These are phyloP conservation scores for Aspergillus sp. DNA, from an alignment of 2,329 filamentous ascomycete genomes.

Conservation along the genomic window DNA sequence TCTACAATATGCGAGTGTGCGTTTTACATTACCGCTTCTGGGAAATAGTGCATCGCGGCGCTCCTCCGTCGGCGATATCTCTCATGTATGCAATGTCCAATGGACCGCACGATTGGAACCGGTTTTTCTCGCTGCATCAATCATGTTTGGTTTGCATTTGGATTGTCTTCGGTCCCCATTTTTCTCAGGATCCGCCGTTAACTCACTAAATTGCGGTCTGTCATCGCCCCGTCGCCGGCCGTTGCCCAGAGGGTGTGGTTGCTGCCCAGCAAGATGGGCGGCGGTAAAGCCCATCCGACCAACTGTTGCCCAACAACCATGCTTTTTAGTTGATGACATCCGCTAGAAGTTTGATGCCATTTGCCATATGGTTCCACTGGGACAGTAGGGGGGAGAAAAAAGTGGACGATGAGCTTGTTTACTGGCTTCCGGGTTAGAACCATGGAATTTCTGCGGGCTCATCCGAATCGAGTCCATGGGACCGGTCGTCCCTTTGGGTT, in stretches of 20 bases:
- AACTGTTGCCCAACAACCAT: slow-evolving; percentile 28
- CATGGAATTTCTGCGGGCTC: slow-evolving; percentile 8
- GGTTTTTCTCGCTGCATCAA: not conserved
- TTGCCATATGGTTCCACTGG: slow-evolving; percentile 13
- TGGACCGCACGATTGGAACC: not conserved
- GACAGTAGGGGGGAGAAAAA: not conserved
- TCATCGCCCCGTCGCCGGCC: slow-evolving; percentile 6
- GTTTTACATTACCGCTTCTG: not conserved
- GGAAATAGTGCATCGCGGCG: not conserved
- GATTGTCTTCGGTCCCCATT: not conserved
- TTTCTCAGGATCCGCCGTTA: slow-evolving; percentile 1
- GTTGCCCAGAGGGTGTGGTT: slow-evolving; percentile 21
- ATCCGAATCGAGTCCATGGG: slow-evolving; percentile 4
- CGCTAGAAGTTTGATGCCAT: slow-evolving; percentile 6
- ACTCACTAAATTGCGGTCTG: slow-evolving; percentile 20
- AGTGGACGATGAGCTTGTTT: slow-evolving; percentile 10
- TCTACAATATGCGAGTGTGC: not conserved
- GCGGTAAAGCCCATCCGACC: slow-evolving; percentile 34
- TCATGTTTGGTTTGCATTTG: no score
- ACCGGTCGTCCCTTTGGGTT: not conserved
- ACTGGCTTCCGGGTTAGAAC: slow-evolving; percentile 2
- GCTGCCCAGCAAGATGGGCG: slow-evolving; percentile 32
- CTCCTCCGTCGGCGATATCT: not conserved
- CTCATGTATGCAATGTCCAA: not conserved
- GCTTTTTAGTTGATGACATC: slow-evolving; percentile 7